phyloP scores from a whole-genome alignment of 1,284 basidiomycete genomes.

The Apiotrichum veenhuisii region DNA sequence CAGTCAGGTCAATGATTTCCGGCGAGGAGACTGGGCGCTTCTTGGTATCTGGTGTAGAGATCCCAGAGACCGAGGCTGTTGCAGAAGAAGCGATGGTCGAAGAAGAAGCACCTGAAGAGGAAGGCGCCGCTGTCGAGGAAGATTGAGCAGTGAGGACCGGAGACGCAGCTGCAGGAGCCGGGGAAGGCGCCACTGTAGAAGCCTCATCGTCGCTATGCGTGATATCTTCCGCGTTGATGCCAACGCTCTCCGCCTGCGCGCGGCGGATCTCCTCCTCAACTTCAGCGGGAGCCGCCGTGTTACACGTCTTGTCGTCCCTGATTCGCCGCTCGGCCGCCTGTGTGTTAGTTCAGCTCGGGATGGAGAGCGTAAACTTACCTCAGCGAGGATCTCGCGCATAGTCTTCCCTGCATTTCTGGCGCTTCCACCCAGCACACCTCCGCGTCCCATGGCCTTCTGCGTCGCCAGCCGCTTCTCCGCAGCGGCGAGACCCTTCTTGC shows the following conservation, averaged over 20 bases:
- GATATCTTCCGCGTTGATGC: conserved; percentile 59
- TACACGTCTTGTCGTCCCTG: conserved; percentile 68
- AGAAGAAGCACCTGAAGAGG: neutral
- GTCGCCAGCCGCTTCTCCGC: conserved; percentile 65
- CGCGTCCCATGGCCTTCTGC: conserved; percentile 55
- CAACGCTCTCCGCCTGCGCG: conserved; percentile 64
- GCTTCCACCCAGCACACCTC: conserved; percentile 52
- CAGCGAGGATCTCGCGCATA: conserved; percentile 68
- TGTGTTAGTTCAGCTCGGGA: conserved; percentile 1
- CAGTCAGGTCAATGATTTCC: neutral
- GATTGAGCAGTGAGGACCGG: neutral
- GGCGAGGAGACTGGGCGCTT: neutral
- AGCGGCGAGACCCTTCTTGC: conserved; percentile 64
- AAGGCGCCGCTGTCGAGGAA: neutral
- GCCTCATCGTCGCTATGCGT: neutral
- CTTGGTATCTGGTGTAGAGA: neutral
- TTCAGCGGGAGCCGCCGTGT: conserved; percentile 48
- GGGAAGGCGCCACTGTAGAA: conserved; percentile 1
- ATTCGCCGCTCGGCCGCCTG: conserved; percentile 76
- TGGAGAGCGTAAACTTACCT: conserved; percentile 55
- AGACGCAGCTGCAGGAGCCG: too few relatives aligned
- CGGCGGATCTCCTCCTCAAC: conserved; percentile 65
- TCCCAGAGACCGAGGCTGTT: too few relatives aligned
- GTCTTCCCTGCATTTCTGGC: conserved; percentile 51
- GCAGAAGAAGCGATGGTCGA: neutral